Base-by-base conservation (phyloP, 495 filamentous ascomycete species). In the Tuber borchii region DNA sequence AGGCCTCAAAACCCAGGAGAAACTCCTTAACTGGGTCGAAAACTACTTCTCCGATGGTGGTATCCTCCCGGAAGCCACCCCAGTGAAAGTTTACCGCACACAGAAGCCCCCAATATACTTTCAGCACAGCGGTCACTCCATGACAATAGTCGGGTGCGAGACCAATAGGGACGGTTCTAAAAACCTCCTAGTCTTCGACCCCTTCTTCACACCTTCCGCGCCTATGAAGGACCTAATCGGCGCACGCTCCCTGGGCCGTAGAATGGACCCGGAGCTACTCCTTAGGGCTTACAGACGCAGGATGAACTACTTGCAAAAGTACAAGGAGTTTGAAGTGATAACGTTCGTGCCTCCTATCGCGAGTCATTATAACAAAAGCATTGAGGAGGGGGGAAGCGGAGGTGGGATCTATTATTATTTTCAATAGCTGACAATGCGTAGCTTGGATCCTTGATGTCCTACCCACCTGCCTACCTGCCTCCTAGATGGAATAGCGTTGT, bases 131-230 rank as follows among this genome's bases (percentile, higher is more conserved):
- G 94, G 94, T 9, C 95, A 99, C 81, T 97, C 94, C 7, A 87
- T 97, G 85, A 97, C 94, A 1, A 94, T 98, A 65, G 86, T 99
- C 73, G 95, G 95, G 1, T 87, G 97, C 51, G 94, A 97, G 81
- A 86, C 87, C 40, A 87, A 87, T 14, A 86, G 83, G 45, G 87
- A 91, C 75, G 93, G 93, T 44, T 84, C 84, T 44, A 87, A 88
- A 71, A 91, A 92, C 77, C 84, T 99, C 14, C 84, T 99, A 5
- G 91, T 97, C 31, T 97, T 97, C 80, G 95, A 98, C 83, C 93
- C 95, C 1, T 91, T 91, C 85, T 95, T 93, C 82, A 89, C 90
- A 71, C 91, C 93, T 46, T 88, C 91, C 1, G 84, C 87, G 2
- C 87, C 84, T 9, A 88, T 97, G 76, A 86, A 85, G 34, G 87